Conservation (phyloP, 2,329 filamentous ascomycete species). For the Stagonosporopsis vannaccii region DNA sequence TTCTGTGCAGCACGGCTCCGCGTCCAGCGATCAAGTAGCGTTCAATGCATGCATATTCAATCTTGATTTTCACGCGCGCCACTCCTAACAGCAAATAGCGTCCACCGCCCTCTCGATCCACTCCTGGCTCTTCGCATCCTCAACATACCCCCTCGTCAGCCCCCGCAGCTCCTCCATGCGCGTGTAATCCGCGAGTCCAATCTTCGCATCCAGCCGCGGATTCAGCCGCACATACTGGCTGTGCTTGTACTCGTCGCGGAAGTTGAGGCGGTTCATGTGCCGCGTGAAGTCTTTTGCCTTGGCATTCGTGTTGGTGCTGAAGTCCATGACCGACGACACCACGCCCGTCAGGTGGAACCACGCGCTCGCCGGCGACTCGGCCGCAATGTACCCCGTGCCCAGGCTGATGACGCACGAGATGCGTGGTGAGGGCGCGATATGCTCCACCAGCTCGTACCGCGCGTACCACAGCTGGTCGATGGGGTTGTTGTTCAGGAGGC, state of each 20-base stretch:
- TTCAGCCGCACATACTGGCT: background rate
- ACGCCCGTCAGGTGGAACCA: background rate
- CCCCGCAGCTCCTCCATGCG: background rate
- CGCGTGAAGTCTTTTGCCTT: slow-evolving; percentile 1
- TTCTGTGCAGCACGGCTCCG: too few species aligned
- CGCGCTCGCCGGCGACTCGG: background rate
- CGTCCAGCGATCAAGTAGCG: too few species aligned
- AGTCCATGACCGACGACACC: background rate
- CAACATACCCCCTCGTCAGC: background rate
- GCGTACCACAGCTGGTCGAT: slow-evolving; percentile 12
- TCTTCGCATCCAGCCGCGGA: background rate
- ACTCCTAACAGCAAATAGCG: too few species aligned
- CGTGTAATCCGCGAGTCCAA: background rate
- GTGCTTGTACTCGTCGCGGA: background rate
- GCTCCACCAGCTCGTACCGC: slow-evolving; percentile 1
- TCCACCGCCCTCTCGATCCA: slow-evolving; percentile 1
- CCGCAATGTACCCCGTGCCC: background rate
- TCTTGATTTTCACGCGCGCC: too few species aligned
- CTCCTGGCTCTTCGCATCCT: background rate
- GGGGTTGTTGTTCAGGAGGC: slow-evolving; percentile 11
- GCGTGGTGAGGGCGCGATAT: background rate
- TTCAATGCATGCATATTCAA: too few species aligned
- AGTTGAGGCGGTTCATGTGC: background rate
- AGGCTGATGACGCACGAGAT: slow-evolving; percentile 11
- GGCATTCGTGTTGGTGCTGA: background rate